Conservation (phyloP, 768 basidiomycete species). For the Tephrocybe sp. region DNA sequence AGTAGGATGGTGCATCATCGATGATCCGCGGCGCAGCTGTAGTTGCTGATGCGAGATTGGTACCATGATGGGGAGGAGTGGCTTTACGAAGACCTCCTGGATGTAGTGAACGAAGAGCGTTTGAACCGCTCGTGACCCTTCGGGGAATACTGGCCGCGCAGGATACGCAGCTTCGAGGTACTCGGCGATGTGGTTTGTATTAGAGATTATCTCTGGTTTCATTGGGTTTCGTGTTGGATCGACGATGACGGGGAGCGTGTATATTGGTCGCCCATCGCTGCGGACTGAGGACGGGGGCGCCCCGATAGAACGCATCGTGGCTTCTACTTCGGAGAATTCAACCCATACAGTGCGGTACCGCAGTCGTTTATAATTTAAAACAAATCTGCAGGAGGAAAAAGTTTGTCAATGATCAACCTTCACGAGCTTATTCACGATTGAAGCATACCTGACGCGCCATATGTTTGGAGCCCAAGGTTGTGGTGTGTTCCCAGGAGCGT, state of each 20-base stretch:
- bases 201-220: conserved; percentile 52
- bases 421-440: background rate
- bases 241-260: conserved; percentile 67
- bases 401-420: background rate
- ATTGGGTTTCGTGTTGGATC: conserved; percentile 49
- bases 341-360: conserved; percentile 70
- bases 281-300: conserved; percentile 55
- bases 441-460: conserved; percentile 62
- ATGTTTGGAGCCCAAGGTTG: conserved; percentile 78
- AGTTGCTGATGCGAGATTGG: conserved; percentile 64
- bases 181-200: conserved; percentile 62
- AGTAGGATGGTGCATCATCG: conserved; percentile 18
- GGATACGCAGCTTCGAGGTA: conserved; percentile 71
- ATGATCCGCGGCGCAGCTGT: conserved; percentile 54
- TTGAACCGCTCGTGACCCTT: conserved; percentile 67
- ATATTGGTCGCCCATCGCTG: conserved; percentile 58
- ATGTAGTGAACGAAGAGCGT: conserved; percentile 69
- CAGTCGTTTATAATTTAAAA: conserved; percentile 75
- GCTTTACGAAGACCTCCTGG: conserved; percentile 61
- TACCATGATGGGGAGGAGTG: conserved; percentile 67
- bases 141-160: conserved; percentile 67
- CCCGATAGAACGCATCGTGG: conserved; percentile 52
- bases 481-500: conserved; percentile 55
- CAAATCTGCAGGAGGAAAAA: conserved; percentile 45
- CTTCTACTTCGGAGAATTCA: conserved; percentile 67